These are phyloP conservation scores for Pyrenochaeta sp. DNA, from an alignment of 2,329 filamentous ascomycete genomes.

Conservation along the genomic window DNA sequence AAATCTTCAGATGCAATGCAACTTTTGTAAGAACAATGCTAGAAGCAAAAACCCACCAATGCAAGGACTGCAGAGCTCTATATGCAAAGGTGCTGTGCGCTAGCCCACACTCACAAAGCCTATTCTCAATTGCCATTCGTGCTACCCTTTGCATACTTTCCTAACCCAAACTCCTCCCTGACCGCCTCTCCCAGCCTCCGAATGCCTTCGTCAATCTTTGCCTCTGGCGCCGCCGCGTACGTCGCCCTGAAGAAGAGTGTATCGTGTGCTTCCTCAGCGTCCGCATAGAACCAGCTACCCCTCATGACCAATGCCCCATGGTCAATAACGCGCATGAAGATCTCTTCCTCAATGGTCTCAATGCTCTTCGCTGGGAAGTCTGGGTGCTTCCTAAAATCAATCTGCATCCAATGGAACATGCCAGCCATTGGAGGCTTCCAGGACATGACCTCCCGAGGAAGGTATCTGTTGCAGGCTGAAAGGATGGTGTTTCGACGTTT, in stretches of 20 bases:
- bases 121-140: slow-evolving; percentile 3
- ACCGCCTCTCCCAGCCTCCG: slow-evolving; percentile 77
- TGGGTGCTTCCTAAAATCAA: slow-evolving; percentile 74
- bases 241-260: slow-evolving; percentile 90
- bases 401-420: slow-evolving; percentile 91
- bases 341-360: slow-evolving; percentile 79
- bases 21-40: not conserved
- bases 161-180: slow-evolving; percentile 65
- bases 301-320: slow-evolving; percentile 81
- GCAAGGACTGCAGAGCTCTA: not conserved
- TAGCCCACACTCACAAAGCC: not conserved
- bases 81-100: too few relatives aligned
- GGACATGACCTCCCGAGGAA: slow-evolving; percentile 77
- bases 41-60: not conserved
- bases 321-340: slow-evolving; percentile 80
- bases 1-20: too few relatives aligned
- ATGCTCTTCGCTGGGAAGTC: slow-evolving; percentile 60
- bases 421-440: slow-evolving; percentile 85
- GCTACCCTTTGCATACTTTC: slow-evolving; percentile 12
- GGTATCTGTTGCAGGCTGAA: slow-evolving; percentile 77
- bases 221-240: slow-evolving; percentile 76
- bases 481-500: slow-evolving; percentile 78
- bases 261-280: slow-evolving; percentile 65
- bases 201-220: slow-evolving; percentile 61
- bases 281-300: slow-evolving; percentile 91